Conservation (phyloP, 2,329 filamentous ascomycete species). For the Aureobasidium melanogenum region DNA sequence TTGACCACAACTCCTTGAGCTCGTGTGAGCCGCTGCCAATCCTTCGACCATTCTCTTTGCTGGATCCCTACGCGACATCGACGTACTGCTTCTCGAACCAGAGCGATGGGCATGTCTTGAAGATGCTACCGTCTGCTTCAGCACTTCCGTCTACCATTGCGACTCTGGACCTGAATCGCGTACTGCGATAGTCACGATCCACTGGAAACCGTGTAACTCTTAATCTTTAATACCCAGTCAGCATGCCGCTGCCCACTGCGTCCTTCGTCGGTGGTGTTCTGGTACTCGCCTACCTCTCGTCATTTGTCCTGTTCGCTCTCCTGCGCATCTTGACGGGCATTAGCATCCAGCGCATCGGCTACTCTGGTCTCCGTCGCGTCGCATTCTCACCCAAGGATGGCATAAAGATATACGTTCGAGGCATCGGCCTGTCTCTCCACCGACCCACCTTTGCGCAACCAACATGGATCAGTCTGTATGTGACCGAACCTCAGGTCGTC, state of each 20-base stretch:
- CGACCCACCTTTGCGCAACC: constrained; percentile 94
- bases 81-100: neutral
- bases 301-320: constrained; percentile 89
- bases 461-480: constrained; percentile 86
- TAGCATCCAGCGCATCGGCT: constrained; percentile 91
- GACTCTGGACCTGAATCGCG: neutral
- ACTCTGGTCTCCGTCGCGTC: constrained; percentile 82
- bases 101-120: neutral
- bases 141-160: neutral
- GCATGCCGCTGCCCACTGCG: constrained; percentile 37
- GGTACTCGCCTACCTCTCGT: constrained; percentile 78
- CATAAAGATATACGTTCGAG: constrained; percentile 78
- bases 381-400: constrained; percentile 86
- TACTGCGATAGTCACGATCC: neutral
- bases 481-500: constrained; percentile 78
- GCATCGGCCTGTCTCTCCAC: constrained; percentile 79
- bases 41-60: neutral
- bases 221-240: neutral
- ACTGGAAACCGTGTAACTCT: neutral
- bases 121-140: constrained; percentile 1
- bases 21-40: neutral
- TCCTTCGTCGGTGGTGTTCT: constrained; percentile 78
- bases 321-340: constrained; percentile 86
- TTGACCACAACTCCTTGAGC: neutral
- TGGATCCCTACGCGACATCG: neutral